These are phyloP conservation scores for Fusarium hostae DNA, from an alignment of 2,329 filamentous ascomycete species.

Conservation along the genomic window DNA sequence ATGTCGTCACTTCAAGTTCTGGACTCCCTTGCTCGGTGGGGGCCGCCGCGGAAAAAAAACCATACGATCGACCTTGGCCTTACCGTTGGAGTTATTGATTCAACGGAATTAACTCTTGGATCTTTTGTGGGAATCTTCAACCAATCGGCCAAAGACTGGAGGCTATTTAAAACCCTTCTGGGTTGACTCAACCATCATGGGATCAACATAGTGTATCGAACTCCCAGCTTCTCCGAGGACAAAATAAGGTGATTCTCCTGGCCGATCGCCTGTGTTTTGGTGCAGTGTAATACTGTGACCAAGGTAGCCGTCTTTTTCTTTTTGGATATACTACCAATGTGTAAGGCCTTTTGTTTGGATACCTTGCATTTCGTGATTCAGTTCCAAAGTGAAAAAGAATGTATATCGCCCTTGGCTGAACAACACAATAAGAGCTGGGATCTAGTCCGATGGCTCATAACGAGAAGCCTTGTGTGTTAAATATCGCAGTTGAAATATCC, in stretches of 20 bases:
- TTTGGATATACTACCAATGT: background rate
- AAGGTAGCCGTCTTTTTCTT: background rate
- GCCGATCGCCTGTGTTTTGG: background rate
- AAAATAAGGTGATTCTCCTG: background rate
- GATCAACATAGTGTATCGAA: background rate
- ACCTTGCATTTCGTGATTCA: background rate
- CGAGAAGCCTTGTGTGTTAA: background rate
- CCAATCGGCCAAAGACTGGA: slow-evolving; percentile 12
- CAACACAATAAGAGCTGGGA: background rate
- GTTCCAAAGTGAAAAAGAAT: background rate
- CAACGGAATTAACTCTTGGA: slow-evolving; percentile 11
- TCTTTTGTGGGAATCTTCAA: slow-evolving; percentile 5
- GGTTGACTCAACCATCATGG: background rate
- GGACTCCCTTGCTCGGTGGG: slow-evolving; percentile 17
- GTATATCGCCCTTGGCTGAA: background rate
- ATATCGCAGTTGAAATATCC: background rate
- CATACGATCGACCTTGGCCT: slow-evolving; percentile 27
- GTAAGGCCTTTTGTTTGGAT: background rate
- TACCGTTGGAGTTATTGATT: slow-evolving; percentile 10
- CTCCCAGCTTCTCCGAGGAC: background rate
- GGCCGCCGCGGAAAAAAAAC: slow-evolving; percentile 6
- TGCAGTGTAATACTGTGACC: background rate
- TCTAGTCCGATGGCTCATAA: background rate
- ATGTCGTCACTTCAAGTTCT: slow-evolving; percentile 20
- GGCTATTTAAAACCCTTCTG: background rate